Base-by-base conservation (phyloP, 805 yeast species). In the Myxozyma melibiosi region DNA sequence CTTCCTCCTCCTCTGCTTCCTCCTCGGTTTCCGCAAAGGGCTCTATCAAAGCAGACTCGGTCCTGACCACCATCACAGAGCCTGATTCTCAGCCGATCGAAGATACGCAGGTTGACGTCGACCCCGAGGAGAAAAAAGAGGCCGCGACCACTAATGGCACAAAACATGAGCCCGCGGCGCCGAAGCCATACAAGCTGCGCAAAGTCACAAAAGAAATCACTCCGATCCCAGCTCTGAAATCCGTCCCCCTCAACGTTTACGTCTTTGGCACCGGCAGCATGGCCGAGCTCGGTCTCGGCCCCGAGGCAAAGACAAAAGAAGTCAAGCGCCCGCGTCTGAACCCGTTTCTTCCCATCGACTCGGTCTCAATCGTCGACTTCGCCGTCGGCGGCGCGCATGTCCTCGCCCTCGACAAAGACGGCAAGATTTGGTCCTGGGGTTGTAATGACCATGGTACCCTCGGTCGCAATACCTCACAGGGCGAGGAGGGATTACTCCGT, bases 271-370 rank as follows among this genome's bases (percentile, higher is more conserved):
- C 95, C 1, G 99, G 99, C 1, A 85, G 96, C 0, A 92, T 94
- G 94, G 90, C 97, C 76, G 99, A 94, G 71, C 78, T 94, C 28
- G 99, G 99, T 1, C 77, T 94, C n/a, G 99, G 99, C 1, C 98
- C 98, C 8, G 81, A 78, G n/a, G 89, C 96, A 1, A 86, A 80
- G 64, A 92, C 90, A 35, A 90, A 90, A 59, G 97, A 91, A 71
- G 97, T 94, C 20, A 94, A 94, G 69, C 83, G 99, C 69, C 99
- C 99, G 16, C 81, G 99, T 64, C 76, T 92, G 69, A 94, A 91
- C 66, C 90, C 96, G 1, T 83, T 77, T 57, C 76, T 94, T 61
- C 76, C 82, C 1, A 73, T 74, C 22, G 87, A 85, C 28, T 80
- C 80, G 2, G 82, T 79, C 8, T 85, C 86, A 1, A 83, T 94